phyloP scores from a whole-genome alignment of 1,284 basidiomycete genomes.

The Irpex rosettiformis region DNA sequence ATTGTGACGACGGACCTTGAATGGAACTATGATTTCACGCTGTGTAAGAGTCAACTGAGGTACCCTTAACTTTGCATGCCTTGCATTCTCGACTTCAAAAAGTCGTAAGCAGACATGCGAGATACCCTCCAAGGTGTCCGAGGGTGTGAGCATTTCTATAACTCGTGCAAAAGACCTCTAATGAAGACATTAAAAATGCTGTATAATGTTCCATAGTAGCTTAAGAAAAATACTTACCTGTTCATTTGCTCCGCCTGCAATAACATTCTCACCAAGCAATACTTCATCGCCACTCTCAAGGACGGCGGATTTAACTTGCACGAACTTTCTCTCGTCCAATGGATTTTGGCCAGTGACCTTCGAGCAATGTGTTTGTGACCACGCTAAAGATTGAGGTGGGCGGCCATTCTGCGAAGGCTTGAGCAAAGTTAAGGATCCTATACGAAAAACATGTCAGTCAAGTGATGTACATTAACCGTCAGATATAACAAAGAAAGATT shows the following conservation, averaged over 20 bases:
- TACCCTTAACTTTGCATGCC: not conserved
- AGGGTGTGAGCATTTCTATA: not conserved
- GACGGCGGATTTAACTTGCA: not conserved
- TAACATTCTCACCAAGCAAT: not conserved
- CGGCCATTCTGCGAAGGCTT: not conserved
- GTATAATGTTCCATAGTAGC: not conserved
- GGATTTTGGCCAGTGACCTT: not conserved
- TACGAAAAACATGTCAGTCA: not conserved
- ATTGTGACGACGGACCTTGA: not conserved
- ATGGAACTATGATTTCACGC: not conserved
- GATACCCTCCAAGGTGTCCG: not conserved
- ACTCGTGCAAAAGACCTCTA: not conserved
- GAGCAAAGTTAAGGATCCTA: not conserved
- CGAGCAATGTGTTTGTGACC: not conserved
- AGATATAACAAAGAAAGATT: no score
- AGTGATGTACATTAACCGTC: not conserved
- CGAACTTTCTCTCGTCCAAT: not conserved
- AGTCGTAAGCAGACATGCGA: not conserved
- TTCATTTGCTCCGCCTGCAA: not conserved
- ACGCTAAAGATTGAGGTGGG: not conserved
- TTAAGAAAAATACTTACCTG: not conserved
- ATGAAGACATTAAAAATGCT: not conserved
- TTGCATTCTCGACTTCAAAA: not conserved
- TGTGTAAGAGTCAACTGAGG: not conserved
- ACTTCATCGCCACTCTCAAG: not conserved